Evolutionary conservation across 352 stramenopile genomes (phyloP), one percentile per base, ranked within the genome.

Genomic region (Phytophthora pinifolia): DNA sequence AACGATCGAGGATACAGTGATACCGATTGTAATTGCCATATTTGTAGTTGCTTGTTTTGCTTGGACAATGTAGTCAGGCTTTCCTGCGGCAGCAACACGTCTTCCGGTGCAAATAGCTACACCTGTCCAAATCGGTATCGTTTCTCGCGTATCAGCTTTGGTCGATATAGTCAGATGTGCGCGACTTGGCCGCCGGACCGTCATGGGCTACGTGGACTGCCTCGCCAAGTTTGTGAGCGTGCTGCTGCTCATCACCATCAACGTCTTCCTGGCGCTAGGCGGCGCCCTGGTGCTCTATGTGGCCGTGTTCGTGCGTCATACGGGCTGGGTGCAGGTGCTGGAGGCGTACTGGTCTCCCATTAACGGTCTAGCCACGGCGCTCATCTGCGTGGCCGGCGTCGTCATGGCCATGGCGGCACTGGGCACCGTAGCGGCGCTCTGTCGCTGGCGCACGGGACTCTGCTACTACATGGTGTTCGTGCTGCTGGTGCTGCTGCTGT

Each of bases 381-480:
- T 88, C 42, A 67, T 80, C 50, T 60, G 69, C 54, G 57, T 86
- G 14, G 76, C 74, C 17, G 57, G 56, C 34, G 59, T 84, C 9
- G 58, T 88, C 59, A 81, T 85, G 34, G 74, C 36, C 15, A 62
- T 89, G 49, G 76, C 76, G 22, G 59, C 67, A 50, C 54, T 89
- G 2, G 81, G 76, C 10, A 75, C 75, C 13, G 62, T 89, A 17
- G 67, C 74, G 3, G 73, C 78, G 18, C 50, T 74, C 14, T 87
- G 66, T 58, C 78, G 74, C 43, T 85, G 71, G 72, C 60, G 75
- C 22, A 45, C 64, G 12, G 69, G 76, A 0, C 74, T 90, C 35
- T 68, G 77, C 30, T 54, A 85, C 48, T 90, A 88, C 64, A 54
- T 67, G 50, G 46, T 75, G 34, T 49, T 84, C 32, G 65, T 88